Conservation (phyloP, 805 yeast genomes). For the Candida nonsorbophila region DNA sequence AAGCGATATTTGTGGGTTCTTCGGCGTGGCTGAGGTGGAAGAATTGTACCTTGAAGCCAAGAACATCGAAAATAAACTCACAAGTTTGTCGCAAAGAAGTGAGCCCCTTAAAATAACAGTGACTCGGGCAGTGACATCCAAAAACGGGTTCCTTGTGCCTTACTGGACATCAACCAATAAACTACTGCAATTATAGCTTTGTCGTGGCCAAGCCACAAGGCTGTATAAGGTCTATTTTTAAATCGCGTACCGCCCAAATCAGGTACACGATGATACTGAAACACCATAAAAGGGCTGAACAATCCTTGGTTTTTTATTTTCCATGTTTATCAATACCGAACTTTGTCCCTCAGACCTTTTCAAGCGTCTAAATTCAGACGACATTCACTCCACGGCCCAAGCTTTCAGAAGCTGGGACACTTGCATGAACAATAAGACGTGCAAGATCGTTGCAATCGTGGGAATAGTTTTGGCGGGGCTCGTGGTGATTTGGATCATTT, state of each 20-base stretch:
- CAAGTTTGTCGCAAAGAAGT: neutral
- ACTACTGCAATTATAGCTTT: too few relatives aligned
- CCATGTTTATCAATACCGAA: conserved; percentile 5
- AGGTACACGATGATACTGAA: too few relatives aligned
- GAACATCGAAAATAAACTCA: neutral
- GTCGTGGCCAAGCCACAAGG: too few relatives aligned
- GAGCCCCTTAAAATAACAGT: neutral
- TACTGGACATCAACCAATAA: too few relatives aligned
- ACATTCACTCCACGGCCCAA: conserved; percentile 35
- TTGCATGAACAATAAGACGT: conserved; percentile 72
- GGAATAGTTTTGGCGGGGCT: conserved; percentile 58
- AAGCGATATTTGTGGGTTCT: conserved; percentile 20
- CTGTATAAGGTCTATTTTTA: too few relatives aligned
- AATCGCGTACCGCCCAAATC: too few relatives aligned
- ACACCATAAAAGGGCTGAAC: too few relatives aligned
- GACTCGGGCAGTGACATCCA: conserved; percentile 2
- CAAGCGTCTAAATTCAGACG: conserved; percentile 7
- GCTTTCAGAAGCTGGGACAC: conserved; percentile 67
- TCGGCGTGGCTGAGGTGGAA: conserved; percentile 12
- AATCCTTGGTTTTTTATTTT: too few relatives aligned
- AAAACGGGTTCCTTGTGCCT: too few relatives aligned
- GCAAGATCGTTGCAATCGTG: conserved; percentile 74
- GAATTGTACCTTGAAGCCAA: conserved; percentile 3
- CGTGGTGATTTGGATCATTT: conserved; percentile 50
- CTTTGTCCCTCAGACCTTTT: conserved; percentile 8